Percentiles rank a stretch among this genome's conserved stretches.
Conservation (phyloP, 176 grass and related monocot genomes). For the Phyllostachys edulis region DNA sequence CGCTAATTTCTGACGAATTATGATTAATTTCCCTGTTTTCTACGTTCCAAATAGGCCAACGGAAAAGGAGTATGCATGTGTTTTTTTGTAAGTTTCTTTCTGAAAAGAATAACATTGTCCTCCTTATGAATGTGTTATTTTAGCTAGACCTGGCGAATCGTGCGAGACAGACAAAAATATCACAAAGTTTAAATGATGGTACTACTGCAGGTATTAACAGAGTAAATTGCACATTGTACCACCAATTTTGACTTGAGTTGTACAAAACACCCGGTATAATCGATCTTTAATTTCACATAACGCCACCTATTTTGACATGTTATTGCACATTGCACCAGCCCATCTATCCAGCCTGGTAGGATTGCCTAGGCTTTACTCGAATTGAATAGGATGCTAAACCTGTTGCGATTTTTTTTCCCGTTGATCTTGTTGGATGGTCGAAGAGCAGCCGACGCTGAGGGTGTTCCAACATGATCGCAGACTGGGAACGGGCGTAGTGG, state of each 20-base stretch:
- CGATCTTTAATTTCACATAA: too few relatives aligned
- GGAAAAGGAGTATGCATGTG: neutral
- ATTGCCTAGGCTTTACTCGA: neutral
- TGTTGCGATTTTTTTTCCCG: neutral
- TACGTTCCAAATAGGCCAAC: neutral
- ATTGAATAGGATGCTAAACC: neutral
- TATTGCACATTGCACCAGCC: too few relatives aligned
- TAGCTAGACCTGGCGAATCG: neutral
- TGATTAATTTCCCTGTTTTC: neutral
- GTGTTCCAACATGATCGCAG: neutral
- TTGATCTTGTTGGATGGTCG: neutral
- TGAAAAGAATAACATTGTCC: too few relatives aligned
- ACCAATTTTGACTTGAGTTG: too few relatives aligned
- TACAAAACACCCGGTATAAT: too few relatives aligned
- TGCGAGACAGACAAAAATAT: neutral
- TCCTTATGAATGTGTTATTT: neutral
- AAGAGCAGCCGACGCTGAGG: neutral
- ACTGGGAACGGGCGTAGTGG: too few relatives aligned
- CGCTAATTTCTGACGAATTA: neutral
- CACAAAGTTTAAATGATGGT: neutral
- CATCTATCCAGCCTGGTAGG: too few relatives aligned
- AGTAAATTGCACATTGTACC: too few relatives aligned
- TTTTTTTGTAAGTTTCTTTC: neutral
- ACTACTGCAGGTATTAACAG: neutral
- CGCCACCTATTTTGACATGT: too few relatives aligned